Percentiles rank a stretch among this genome's conserved stretches.
Evolutionary conservation across 805 yeast species (phyloP).

Genomic region (Pichia gijzeniarum): DNA sequence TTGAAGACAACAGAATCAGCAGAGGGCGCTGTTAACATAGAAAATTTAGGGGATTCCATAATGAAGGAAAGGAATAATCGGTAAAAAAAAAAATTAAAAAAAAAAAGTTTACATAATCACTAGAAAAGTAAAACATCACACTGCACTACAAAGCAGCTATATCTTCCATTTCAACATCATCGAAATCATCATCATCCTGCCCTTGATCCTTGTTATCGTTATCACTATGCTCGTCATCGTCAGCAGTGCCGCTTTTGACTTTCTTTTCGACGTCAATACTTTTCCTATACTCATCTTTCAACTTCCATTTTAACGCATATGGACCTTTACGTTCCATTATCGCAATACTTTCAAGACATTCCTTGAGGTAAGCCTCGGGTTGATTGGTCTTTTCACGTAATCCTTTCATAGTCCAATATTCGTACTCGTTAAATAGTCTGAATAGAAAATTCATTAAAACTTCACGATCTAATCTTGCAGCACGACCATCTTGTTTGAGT

Average conservation of each 20-base stretch:
- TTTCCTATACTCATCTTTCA: conserved; percentile 84
- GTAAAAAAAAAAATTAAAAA: background rate
- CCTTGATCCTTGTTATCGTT: conserved; percentile 30
- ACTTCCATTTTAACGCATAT: conserved; percentile 83
- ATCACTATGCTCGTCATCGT: conserved; percentile 34
- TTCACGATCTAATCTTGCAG: conserved; percentile 89
- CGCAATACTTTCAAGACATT: conserved; percentile 86
- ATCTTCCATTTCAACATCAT: conserved; percentile 73
- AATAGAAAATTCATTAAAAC: conserved; percentile 85
- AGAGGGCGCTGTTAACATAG: too few relatives aligned
- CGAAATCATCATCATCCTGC: conserved; percentile 59
- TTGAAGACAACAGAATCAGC: too few relatives aligned
- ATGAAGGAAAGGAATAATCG: too few relatives aligned
- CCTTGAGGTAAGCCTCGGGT: conserved; percentile 90
- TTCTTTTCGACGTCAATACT: conserved; percentile 72
- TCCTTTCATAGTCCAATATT: conserved; percentile 95
- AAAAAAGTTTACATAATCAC: background rate
- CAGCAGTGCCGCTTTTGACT: conserved; percentile 47
- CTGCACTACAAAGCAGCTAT: conserved; percentile 39
- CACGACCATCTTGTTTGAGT: conserved; percentile 66
- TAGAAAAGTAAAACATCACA: too few relatives aligned
- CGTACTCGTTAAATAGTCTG: conserved; percentile 87
- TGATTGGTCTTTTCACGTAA: conserved; percentile 89
- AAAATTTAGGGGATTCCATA: too few relatives aligned
- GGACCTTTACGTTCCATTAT: conserved; percentile 90